Evolutionary conservation across 1,284 basidiomycete genomes (phyloP), one percentile per base, ranked within the genome.

Genomic region (Ustilago tritici): DNA sequence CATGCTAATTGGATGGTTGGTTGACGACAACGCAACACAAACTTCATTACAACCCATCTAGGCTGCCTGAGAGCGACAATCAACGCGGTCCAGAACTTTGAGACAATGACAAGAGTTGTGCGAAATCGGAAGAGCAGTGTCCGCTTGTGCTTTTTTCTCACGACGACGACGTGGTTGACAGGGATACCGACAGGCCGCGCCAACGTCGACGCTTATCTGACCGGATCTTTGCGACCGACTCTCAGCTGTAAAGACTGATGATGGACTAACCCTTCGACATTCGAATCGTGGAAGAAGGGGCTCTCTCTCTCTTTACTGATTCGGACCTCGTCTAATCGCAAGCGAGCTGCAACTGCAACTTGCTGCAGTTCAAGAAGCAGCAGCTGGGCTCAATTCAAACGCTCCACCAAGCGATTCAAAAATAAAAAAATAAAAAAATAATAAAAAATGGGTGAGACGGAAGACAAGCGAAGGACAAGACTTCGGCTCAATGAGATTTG

Each of bases 401-500:
- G 14, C 40, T 15, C 23, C 23, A 28, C 23, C 23, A 28, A 28
- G 23, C 23, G 23, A 28, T 28, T 28, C 23, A 28, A 28, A 28
- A 28, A 23, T 23, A 2, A 23, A 23, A 2, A 23, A 2, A 23
- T 23, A 23, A 23, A 23, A 23, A 23, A 41, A 17, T 4, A 32
- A 3, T n/a, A n/a, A 3, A 32, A 14, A 53, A 32, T 53, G 56
- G 47, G 49, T 23, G 34, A 23, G 6, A 58, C 43, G 59, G 50
- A 35, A 11, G 28, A n/a, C 19, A 40, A 31, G 35, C 47, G 17
- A 50, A 62, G 38, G 49, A 43, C 12, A 19, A 46, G 49, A 47
- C 47, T 31, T 49, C 47, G 23, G 47, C 10, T 50, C 49, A 11
- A 35, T 12, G 19, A 61, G 40, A 52, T 52, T 41, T 28, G 36